Evolutionary conservation across 371 early-diverging fungal species (phyloP), one percentile per base, ranked within the genome.

Genomic region (Mortierella sp.): DNA sequence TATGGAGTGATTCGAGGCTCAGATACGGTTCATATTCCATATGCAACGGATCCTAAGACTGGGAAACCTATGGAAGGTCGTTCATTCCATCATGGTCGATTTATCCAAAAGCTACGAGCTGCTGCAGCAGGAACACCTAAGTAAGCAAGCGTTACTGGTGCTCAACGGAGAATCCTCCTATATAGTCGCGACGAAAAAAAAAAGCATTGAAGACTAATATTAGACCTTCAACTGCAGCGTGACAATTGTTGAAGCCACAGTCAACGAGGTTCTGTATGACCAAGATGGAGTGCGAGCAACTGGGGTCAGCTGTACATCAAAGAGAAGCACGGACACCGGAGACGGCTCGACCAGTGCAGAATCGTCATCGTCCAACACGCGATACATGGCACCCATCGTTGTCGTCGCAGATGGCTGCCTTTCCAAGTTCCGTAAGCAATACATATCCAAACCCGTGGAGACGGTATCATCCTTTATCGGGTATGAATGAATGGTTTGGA

Each of bases 321-420:
- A 72, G 47, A 54, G 48, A 14, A 50, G 49, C 30, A 18, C 31
- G 18, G 57, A 28, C 43, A 19, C 52, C n/a, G 49, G 56, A 3
- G 13, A n/a, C n/a, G n/a, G n/a, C n/a, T n/a, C n/a, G n/a, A n/a
- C n/a, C n/a, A n/a, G 34, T 12, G 48, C 45, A 1, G 30, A 31
- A 3, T 48, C 53, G 23, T 54, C 48, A 34, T 38, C 26, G 42
- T 21, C 58, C 21, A 28, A 41, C 7, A 45, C 24, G 2, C 14
- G 45, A 45, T 72, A 51, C 31, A 78, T 65, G 65, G 92, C 93
- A 3, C 88, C 91, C 8, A 79, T 96, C n/a, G 93, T 94, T 0
- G 72, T 96, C 56, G 88, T 96, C n/a, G 92, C 91, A 2, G 96
- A 97, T 72, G 98, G 98, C n/a, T 91, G 95, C 67, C 93, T 94